Evolutionary conservation across 768 basidiomycete species (phyloP).

Genomic region (Trametes cingulata): DNA sequence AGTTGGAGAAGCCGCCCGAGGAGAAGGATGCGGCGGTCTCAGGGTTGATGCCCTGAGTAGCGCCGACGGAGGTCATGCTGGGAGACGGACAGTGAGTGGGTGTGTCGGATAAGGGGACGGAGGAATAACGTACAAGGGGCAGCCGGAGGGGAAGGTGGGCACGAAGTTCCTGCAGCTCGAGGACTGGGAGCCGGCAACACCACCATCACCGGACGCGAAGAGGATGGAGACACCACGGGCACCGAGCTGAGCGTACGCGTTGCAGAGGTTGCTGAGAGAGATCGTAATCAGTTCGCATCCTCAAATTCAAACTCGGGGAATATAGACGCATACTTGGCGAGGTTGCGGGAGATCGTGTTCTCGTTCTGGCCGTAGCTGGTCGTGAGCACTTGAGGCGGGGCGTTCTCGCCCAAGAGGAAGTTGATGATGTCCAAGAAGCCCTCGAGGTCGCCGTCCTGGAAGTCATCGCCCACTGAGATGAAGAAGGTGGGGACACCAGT

Average conservation of each 20-base stretch:
- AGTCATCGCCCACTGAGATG: constrained; percentile 42
- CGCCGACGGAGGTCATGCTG: constrained; percentile 61
- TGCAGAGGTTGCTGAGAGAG: constrained; percentile 53
- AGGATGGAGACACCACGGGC: constrained; percentile 63
- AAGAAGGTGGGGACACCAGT: constrained; percentile 58
- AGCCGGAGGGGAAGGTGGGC: constrained; percentile 50
- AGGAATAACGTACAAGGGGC: constrained; percentile 40
- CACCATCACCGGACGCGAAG: constrained; percentile 71
- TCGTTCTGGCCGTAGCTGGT: constrained; percentile 77
- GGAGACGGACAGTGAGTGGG: neutral
- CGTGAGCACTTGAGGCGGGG: constrained; percentile 58
- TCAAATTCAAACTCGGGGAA: constrained; percentile 29
- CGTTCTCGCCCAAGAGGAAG: constrained; percentile 44
- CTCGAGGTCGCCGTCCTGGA: constrained; percentile 25
- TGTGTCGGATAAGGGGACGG: neutral
- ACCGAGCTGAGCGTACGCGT: constrained; percentile 67
- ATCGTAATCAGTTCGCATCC: constrained; percentile 47
- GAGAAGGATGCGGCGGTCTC: constrained; percentile 63
- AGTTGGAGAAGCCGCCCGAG: constrained; percentile 72
- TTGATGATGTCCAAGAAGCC: constrained; percentile 53
- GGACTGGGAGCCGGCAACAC: constrained; percentile 54
- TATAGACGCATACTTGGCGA: constrained; percentile 44
- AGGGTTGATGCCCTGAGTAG: constrained; percentile 52
- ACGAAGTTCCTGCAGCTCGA: constrained; percentile 49
- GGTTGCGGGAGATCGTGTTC: constrained; percentile 59